Percentiles rank a stretch among this genome's conserved stretches.
Conservation (phyloP, 257 asterid genomes). For the Solanum phureja region DNA sequence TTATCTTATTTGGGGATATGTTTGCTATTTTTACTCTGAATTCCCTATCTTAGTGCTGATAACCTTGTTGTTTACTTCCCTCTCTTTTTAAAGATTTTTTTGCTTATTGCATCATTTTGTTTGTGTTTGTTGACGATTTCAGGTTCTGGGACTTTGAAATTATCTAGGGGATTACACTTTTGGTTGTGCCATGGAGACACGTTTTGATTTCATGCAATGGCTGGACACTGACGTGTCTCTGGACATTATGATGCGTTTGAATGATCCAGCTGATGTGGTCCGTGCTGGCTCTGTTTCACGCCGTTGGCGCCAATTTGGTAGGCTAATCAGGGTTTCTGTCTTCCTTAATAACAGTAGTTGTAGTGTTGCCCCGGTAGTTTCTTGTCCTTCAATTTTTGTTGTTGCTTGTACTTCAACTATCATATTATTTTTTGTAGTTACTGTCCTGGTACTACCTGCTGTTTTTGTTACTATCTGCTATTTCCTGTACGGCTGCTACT, state of each 20-base stretch:
- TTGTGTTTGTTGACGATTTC: not conserved
- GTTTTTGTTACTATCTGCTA: not conserved
- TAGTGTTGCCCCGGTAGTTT: not conserved
- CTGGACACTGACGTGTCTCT: constrained; percentile 37
- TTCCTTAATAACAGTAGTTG: not conserved
- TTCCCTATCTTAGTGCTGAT: not conserved
- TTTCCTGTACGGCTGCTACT: not conserved
- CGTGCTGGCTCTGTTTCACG: constrained; percentile 50
- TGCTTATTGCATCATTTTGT: not conserved
- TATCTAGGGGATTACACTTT: not conserved
- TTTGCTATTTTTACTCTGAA: not conserved
- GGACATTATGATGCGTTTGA: constrained; percentile 38
- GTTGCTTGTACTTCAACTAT: not conserved
- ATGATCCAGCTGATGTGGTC: constrained; percentile 62
- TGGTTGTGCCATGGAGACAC: constrained; percentile 13
- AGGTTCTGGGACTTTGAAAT: constrained; percentile 3
- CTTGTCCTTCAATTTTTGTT: not conserved
- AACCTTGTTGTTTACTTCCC: not conserved
- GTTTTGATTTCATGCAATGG: constrained; percentile 37
- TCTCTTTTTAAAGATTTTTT: not conserved
- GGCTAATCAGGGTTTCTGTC: constrained; percentile 11
- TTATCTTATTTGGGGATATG: not conserved
- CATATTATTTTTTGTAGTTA: not conserved
- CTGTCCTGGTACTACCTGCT: not conserved
- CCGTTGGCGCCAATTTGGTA: constrained; percentile 63